phyloP scores from a whole-genome alignment of 1,284 basidiomycete genomes.

The Moniliella sp. region DNA sequence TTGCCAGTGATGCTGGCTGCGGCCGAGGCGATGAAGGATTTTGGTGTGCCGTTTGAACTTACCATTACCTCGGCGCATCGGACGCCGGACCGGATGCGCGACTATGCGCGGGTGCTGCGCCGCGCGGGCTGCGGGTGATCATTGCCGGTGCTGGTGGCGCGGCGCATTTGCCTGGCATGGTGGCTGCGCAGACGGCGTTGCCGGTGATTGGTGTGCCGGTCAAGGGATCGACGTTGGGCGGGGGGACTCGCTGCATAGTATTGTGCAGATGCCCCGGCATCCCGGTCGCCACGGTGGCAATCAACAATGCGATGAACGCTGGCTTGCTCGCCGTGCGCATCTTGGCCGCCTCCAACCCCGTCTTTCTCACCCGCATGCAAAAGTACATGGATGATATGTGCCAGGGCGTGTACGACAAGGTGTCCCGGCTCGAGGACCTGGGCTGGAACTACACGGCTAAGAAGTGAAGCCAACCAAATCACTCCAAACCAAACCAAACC shows the following conservation, averaged over 20 bases:
- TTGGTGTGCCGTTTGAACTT: constrained; percentile 70
- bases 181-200: constrained; percentile 71
- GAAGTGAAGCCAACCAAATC: too few species aligned
- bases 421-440: constrained; percentile 50
- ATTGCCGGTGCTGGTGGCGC: constrained; percentile 92
- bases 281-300: constrained; percentile 87
- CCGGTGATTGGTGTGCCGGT: constrained; percentile 94
- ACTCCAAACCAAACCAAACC: too few species aligned
- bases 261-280: constrained; percentile 99
- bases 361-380: constrained; percentile 50
- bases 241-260: constrained; percentile 82
- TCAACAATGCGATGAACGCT: constrained; percentile 86
- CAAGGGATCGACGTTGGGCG: constrained; percentile 76
- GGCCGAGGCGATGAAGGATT: constrained; percentile 59
- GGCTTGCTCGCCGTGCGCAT: constrained; percentile 76
- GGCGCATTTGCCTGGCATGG: constrained; percentile 93
- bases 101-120: constrained; percentile 62
- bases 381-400: constrained; percentile 56
- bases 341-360: constrained; percentile 50
- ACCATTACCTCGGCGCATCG: constrained; percentile 90
- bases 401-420: constrained; percentile 62
- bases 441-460: constrained; percentile 51
- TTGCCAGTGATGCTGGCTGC: constrained; percentile 76
- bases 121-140: constrained; percentile 56
- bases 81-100: constrained; percentile 65